phyloP scores from a whole-genome alignment of 106 monocot genomes.

The Platanthera guangdongensis region DNA sequence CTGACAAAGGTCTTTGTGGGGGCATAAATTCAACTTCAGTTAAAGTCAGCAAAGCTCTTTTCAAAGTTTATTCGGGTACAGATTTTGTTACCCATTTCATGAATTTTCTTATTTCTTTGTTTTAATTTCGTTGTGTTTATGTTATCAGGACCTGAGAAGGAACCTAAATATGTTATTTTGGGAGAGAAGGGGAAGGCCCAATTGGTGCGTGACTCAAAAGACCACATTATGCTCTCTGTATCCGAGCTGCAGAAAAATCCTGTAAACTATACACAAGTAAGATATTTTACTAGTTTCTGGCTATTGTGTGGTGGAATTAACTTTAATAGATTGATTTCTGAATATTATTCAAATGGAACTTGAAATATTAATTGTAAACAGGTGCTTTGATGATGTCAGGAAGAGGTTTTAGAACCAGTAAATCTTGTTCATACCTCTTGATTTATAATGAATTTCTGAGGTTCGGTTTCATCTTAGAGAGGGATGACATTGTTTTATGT shows the following conservation, averaged over 20 bases:
- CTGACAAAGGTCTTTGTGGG: slow-evolving; percentile 99
- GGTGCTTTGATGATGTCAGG: neutral
- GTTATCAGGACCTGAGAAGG: slow-evolving; percentile 72
- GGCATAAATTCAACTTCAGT: slow-evolving; percentile 96
- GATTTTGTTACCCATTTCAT: neutral
- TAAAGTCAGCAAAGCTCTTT: slow-evolving; percentile 82
- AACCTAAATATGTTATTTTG: slow-evolving; percentile 72
- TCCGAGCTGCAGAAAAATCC: slow-evolving; percentile 87
- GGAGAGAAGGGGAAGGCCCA: slow-evolving; percentile 98
- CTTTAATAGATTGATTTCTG: neutral
- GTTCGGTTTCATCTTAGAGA: no score
- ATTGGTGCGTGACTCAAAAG: slow-evolving; percentile 73
- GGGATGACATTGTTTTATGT: no score
- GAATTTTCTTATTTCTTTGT: neutral
- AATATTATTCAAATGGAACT: neutral
- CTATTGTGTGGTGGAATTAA: neutral
- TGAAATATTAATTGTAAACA: neutral
- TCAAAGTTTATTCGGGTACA: slow-evolving; percentile 73
- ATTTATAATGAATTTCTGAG: no score
- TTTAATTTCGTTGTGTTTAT: slow-evolving; percentile 13
- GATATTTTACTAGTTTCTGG: neutral
- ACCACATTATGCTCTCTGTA: slow-evolving; percentile 44
- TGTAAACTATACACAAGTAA: slow-evolving; percentile 84
- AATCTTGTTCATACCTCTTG: no score
- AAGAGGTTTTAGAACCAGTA: neutral